phyloP scores from a whole-genome alignment of 495 filamentous ascomycete species.

The Thermochaetoides thermophila region DNA sequence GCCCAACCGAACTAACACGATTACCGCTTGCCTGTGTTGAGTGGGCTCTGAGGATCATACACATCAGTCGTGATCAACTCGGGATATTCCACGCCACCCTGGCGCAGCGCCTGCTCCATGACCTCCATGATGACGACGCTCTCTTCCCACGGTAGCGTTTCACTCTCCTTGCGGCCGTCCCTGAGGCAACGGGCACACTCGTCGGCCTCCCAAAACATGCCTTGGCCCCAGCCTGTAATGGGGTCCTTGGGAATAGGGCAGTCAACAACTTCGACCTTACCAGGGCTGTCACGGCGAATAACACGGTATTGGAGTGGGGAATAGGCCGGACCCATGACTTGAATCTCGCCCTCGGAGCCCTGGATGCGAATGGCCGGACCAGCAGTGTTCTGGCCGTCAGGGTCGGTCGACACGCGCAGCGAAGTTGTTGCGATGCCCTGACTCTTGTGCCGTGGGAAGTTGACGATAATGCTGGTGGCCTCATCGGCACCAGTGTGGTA shows the following conservation, averaged over 20 bases:
- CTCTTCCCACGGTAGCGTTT: conserved; percentile 59
- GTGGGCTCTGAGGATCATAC: conserved; percentile 41
- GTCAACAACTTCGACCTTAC: conserved; percentile 40
- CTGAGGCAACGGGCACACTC: conserved; percentile 70
- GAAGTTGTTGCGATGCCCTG: conserved; percentile 69
- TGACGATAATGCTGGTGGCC: conserved; percentile 61
- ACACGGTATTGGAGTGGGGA: conserved; percentile 52
- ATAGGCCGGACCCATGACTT: conserved; percentile 61
- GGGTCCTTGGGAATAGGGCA: conserved; percentile 46
- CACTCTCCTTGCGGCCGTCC: conserved; percentile 71
- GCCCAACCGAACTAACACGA: conserved; percentile 1
- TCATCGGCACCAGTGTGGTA: conserved; percentile 75
- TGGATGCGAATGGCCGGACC: conserved; percentile 66
- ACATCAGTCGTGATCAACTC: conserved; percentile 66
- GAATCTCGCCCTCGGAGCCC: conserved; percentile 75
- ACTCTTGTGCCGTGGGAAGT: conserved; percentile 51
- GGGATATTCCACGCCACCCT: conserved; percentile 66
- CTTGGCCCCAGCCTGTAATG: conserved; percentile 44
- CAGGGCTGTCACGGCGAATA: conserved; percentile 30
- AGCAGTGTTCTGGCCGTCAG: conserved; percentile 44
- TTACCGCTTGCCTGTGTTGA: conserved; percentile 32
- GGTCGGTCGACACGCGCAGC: conserved; percentile 53
- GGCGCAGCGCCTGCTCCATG: conserved; percentile 77
- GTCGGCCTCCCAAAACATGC: conserved; percentile 95
- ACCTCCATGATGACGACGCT: conserved; percentile 85